phyloP scores from a whole-genome alignment of 75 land plant genomes.

The Isoetes taiwanensis region DNA sequence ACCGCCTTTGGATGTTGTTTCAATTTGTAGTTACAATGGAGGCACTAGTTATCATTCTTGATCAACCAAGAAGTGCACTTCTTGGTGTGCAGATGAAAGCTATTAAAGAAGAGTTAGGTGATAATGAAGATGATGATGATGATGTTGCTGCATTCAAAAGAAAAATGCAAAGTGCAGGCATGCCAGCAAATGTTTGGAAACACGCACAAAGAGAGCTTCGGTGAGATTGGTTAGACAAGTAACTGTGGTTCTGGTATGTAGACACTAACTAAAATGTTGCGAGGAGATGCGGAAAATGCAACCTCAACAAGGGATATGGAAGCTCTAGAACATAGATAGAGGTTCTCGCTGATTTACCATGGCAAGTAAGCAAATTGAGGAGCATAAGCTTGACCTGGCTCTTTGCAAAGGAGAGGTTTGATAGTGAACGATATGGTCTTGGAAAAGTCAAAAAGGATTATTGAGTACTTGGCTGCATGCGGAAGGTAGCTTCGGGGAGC shows the following conservation, averaged over 20 bases:
- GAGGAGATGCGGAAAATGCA: constrained; percentile 95
- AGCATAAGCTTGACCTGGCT: constrained; percentile 59
- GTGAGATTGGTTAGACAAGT: too few relatives aligned
- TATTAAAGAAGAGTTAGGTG: constrained; percentile 96
- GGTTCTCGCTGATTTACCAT: constrained; percentile 88
- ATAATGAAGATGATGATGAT: constrained; percentile 99
- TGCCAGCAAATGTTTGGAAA: constrained; percentile 95
- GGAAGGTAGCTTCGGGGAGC: too few relatives aligned
- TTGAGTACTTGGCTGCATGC: constrained; percentile 95
- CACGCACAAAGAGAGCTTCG: constrained; percentile 92
- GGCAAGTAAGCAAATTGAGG: constrained; percentile 86
- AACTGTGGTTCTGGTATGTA: too few relatives aligned
- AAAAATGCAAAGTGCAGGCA: constrained; percentile 86
- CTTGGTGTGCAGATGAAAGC: constrained; percentile 72
- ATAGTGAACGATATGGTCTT: constrained; percentile 83
- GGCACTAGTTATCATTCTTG: too few relatives aligned
- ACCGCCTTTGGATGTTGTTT: too few relatives aligned
- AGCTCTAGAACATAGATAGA: constrained; percentile 83
- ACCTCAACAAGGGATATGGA: constrained; percentile 93
- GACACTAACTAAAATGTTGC: too few relatives aligned
- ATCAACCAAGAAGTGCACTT: neutral
- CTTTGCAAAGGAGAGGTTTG: constrained; percentile 92
- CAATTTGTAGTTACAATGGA: too few relatives aligned
- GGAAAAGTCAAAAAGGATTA: constrained; percentile 88
- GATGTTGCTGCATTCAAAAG: constrained; percentile 78